Conservation (phyloP, 2,329 filamentous ascomycete genomes). For the Gliomastix tumulicola region DNA sequence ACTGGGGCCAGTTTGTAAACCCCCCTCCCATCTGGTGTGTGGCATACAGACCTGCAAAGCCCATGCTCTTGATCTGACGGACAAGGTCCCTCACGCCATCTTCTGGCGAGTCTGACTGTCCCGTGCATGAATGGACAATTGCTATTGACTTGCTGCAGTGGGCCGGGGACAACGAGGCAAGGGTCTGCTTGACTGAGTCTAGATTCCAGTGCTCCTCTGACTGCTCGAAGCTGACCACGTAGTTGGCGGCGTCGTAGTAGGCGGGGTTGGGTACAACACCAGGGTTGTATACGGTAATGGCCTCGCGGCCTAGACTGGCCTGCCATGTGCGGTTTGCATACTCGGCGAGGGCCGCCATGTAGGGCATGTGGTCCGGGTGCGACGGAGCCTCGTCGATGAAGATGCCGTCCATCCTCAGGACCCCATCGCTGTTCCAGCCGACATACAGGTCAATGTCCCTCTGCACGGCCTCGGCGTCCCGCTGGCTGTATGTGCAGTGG, state of each 20-base stretch:
- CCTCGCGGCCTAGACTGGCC: constrained; percentile 3
- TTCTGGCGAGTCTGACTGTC: neutral
- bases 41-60: constrained; percentile 8
- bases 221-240: constrained; percentile 35
- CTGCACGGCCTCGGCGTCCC: constrained; percentile 9
- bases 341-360: constrained; percentile 13
- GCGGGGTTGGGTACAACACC: constrained; percentile 30
- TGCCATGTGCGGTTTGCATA: constrained; percentile 13
- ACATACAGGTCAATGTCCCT: constrained; percentile 36
- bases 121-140: constrained; percentile 9
- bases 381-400: constrained; percentile 40
- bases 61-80: constrained; percentile 1
- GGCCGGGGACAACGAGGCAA: constrained; percentile 1
- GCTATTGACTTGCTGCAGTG: constrained; percentile 7
- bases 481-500: constrained; percentile 17
- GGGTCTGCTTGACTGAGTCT: neutral
- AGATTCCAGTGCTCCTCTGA: constrained; percentile 9
- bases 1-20: constrained; percentile 10
- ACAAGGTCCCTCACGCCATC: neutral
- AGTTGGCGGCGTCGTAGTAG: constrained; percentile 32
- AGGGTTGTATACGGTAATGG: constrained; percentile 32
- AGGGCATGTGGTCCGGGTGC: constrained; percentile 9
- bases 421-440: constrained; percentile 29
- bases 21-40: constrained; percentile 11
- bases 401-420: constrained; percentile 33